Evolutionary conservation across 2,329 filamentous ascomycete species (phyloP), one percentile per base, ranked within the genome.

Genomic region (Ceratocystis variospora): DNA sequence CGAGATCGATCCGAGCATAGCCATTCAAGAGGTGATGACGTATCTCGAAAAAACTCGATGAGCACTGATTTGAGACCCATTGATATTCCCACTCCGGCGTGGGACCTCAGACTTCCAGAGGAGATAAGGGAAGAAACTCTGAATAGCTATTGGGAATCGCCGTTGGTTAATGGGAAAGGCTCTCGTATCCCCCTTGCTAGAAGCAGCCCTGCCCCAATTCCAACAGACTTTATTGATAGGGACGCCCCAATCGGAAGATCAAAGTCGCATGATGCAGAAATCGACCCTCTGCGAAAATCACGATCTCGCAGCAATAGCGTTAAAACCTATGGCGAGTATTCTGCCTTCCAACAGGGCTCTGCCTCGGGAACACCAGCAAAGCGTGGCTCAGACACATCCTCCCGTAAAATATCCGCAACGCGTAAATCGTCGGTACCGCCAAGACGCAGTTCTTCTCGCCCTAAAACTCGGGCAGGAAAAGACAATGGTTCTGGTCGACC

Each of bases 111-210:
- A 67, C 82, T 83, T 22, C 87, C 89, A 1, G 89, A 92, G 70
- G 91, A 96, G 73, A 87, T 89, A 68, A 86, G 87, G 57, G 78
- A 84, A 71, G 79, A 82, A 73, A 75, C 82, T 72, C 77, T 76
- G 50, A 78, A 78, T 61, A 72, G 75, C 64, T 84, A 83, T 69
- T 82, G 79, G 71, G 74, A 79, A 70, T 80, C 74, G 72, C 63
- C 67, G 0, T 50, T 63, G 17, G 45, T 41, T 12, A 66, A 59
- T 33, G 64, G 63, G 15, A 87, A 81, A 76, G 83, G 79, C 77
- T 96, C 93, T 57, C 86, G 90, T 65, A 96, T 99, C 73, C 94
- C 94, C 0, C 81, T 97, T 46, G 86, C 90, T 37, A 92, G 90
- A 71, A 79, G 83, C 15, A 96, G 90, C 73, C 88, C 89, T 1